Evolutionary conservation across 768 basidiomycete genomes (phyloP), one percentile per base, ranked within the genome.

Genomic region (Podaxis pistillaris): DNA sequence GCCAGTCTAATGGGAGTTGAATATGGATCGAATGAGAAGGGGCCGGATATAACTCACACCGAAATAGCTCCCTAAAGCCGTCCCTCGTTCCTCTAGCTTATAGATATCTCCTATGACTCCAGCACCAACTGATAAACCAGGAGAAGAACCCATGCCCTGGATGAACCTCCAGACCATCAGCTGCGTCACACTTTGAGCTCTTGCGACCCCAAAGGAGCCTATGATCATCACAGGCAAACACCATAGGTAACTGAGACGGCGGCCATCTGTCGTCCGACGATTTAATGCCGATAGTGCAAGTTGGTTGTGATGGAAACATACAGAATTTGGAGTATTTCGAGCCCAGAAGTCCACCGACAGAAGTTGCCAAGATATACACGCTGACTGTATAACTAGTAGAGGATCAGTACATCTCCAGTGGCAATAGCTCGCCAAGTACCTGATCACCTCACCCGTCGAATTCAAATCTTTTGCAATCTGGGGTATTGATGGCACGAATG

Each of bases 41-140:
- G 33, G 8, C 8, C 8, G 8, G 26, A 17, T 17, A 11, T 22
- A 11, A 70, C 75, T 56, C 53, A 87, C 86, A 1, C 77, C 81
- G 58, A 84, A 79, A 68, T 85, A 87, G 1, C 84, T 72, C 0
- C 87, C 88, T 75, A 87, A 83, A 0, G 85, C 86, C 4, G 78
- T 74, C 3, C 78, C 86, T 36, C 87, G 75, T 65, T 89, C 84
- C 59, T 89, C 89, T 2, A 88, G 68, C 57, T 72, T 80, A 70
- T 88, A 89, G 4, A 90, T 86, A 66, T 90, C 88, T 0, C 85
- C 86, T 22, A 89, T 85, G 4, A 86, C 81, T 1, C 82, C 89
- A 1, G 80, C 79, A 15, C 81, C 90, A 60, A 83, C 78, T 26
- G 81, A 83, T 70, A 79, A 69, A 3, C 79, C 84, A 17, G 82